Base-by-base conservation (phyloP, 1,139 yeast genomes). In the Suhomyces panamericanus region DNA sequence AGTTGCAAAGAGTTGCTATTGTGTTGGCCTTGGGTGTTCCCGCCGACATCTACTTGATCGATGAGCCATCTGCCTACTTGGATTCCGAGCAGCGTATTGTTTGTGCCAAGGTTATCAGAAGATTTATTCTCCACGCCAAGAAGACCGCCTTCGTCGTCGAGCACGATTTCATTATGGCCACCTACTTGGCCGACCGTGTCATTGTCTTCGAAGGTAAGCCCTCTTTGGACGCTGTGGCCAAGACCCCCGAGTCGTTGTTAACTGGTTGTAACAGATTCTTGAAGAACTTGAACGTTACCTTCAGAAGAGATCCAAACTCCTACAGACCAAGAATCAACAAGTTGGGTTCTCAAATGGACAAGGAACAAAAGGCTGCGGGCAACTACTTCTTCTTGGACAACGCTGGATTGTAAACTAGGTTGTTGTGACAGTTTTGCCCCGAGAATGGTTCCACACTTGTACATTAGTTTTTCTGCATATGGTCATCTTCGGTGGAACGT, bases 101-200 rank as follows among this genome's bases (percentile, higher is more conserved):
- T 58, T 95, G 99, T 77, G 87, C 99, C 48, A 93, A 93, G 77
- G 99, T 93, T 56, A 95, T 93, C 63, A 87, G 97, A 80, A 86
- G 96, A 70, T 93, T 89, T 65, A 88, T 95, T 62, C 77, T 93
- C 66, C 99, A 93, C 67, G 83, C 97, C 57, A 91, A 93, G 77
- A 93, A 91, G 79, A 90, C 99, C 39, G 99, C 99, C 9, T 93
- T 93, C 66, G 78, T 93, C 60, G 99, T 93, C 50, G 99, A 93
- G 85, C 99, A 93, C 84, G 99, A 93, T 83, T 93, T 93, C 80
- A 93, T 93, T 74, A 93, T 93, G 99, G 98, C 99, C 53, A 93
- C 99, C 24, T 93, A 93, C 68, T 80, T 93, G 76, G 99, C 99
- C 51, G 99, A 93, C 70, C 83, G 96, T 66, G 99, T 93, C 57